Evolutionary conservation across 2,329 filamentous ascomycete species (phyloP).

Genomic region (Penicillium brevicompactum): DNA sequence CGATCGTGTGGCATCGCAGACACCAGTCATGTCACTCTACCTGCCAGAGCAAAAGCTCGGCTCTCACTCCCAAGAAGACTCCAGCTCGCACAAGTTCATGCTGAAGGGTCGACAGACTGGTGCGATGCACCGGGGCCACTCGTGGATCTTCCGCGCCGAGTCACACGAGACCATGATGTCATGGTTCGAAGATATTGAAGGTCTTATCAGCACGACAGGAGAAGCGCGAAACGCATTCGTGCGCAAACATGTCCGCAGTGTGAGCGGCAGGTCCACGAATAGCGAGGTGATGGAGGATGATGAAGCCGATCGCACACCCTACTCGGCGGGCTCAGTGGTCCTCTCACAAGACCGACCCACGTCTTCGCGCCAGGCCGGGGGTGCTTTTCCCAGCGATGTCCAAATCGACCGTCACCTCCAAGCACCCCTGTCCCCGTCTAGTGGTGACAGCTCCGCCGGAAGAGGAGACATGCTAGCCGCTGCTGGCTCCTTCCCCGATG

Average conservation of each 20-base stretch:
- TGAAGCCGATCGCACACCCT: slow-evolving; percentile 66
- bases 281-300: slow-evolving; percentile 78
- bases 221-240: slow-evolving; percentile 89
- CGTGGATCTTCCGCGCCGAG: slow-evolving; percentile 69
- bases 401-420: slow-evolving; percentile 85
- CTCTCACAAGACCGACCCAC: slow-evolving; percentile 41
- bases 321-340: slow-evolving; percentile 58
- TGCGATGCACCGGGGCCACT: slow-evolving; percentile 79
- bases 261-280: slow-evolving; percentile 70
- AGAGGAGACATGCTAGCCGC: slow-evolving; percentile 63
- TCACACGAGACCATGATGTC: slow-evolving; percentile 92
- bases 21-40: slow-evolving; percentile 94
- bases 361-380: slow-evolving; percentile 75
- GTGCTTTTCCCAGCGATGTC: slow-evolving; percentile 93
- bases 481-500: slow-evolving; percentile 57
- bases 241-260: slow-evolving; percentile 74
- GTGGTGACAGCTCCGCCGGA: slow-evolving; percentile 74
- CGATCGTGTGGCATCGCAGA: slow-evolving; percentile 78
- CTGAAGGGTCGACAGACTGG: slow-evolving; percentile 95
- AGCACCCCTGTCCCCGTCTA: slow-evolving; percentile 76
- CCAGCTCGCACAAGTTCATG: slow-evolving; percentile 94
- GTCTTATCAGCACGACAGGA: slow-evolving; percentile 81
- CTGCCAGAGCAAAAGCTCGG: slow-evolving; percentile 94
- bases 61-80: slow-evolving; percentile 79
- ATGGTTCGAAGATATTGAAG: slow-evolving; percentile 93